These are phyloP conservation scores for Cenchrus fungigraminus DNA, from an alignment of 176 grass and related monocot genomes.

Conservation along the genomic window DNA sequence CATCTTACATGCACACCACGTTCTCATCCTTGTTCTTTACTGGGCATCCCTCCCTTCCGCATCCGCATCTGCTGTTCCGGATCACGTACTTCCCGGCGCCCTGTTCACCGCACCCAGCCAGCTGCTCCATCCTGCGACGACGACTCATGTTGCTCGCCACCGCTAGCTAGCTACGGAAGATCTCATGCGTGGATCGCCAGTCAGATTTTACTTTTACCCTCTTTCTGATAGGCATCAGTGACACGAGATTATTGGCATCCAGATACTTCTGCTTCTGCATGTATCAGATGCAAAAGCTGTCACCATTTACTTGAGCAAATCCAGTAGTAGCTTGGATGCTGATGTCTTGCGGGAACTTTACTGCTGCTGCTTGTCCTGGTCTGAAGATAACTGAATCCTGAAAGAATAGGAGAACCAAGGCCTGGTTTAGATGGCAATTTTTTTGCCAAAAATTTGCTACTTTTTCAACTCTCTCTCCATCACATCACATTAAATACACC, in stretches of 20 bases:
- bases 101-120: conserved; percentile 22
- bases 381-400: not conserved
- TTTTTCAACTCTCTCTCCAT: too few relatives aligned
- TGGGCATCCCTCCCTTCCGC: not conserved
- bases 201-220: conserved; percentile 12
- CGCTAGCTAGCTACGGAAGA: not conserved
- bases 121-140: too few relatives aligned
- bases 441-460: too few relatives aligned
- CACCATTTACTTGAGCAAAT: not conserved
- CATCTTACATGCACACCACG: conserved; percentile 57
- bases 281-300: not conserved
- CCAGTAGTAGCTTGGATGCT: not conserved
- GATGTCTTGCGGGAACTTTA: not conserved
- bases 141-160: conserved; percentile 23
- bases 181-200: not conserved
- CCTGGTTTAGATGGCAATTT: too few relatives aligned
- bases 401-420: not conserved
- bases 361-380: not conserved
- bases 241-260: not conserved
- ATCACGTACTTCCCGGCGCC: conserved; percentile 26
- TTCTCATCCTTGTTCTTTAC: conserved; percentile 48
- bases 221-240: not conserved
- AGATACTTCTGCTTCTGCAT: not conserved
- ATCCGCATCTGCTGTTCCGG: conserved; percentile 29
- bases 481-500: not conserved